These are phyloP conservation scores for Penicillium polonicum DNA, from an alignment of 2,329 filamentous ascomycete species.

Conservation along the genomic window DNA sequence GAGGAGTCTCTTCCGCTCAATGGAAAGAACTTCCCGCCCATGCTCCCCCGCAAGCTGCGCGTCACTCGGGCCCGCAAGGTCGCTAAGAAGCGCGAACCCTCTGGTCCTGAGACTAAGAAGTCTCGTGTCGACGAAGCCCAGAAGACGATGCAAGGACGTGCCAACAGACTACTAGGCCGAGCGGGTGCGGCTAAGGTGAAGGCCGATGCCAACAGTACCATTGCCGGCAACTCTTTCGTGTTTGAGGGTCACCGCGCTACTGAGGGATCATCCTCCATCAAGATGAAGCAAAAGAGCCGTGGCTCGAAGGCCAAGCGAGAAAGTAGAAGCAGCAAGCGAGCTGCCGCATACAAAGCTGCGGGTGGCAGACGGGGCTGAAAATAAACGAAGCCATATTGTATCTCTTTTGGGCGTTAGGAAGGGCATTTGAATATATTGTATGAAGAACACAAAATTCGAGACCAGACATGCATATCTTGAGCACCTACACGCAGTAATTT, in stretches of 20 bases:
- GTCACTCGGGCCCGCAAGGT: slow-evolving; percentile 81
- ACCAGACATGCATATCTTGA: neutral
- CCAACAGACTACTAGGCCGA: slow-evolving; percentile 38
- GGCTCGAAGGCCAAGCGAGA: slow-evolving; percentile 43
- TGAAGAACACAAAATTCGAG: slow-evolving; percentile 2
- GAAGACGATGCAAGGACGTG: slow-evolving; percentile 42
- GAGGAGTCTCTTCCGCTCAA: slow-evolving; percentile 86
- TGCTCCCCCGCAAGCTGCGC: slow-evolving; percentile 84
- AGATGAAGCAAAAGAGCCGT: slow-evolving; percentile 41
- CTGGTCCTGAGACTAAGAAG: slow-evolving; percentile 17
- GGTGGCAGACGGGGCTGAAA: slow-evolving; percentile 33
- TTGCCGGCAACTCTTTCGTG: slow-evolving; percentile 38
- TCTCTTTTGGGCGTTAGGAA: slow-evolving; percentile 22
- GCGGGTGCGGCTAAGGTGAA: slow-evolving; percentile 41
- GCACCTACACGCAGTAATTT: neutral
- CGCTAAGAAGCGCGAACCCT: slow-evolving; percentile 43
- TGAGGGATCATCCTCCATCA: slow-evolving; percentile 32
- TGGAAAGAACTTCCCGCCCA: slow-evolving; percentile 88
- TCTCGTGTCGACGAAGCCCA: slow-evolving; percentile 28
- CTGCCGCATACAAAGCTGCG: slow-evolving; percentile 43
- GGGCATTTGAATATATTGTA: slow-evolving; percentile 21
- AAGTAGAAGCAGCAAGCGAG: slow-evolving; percentile 43
- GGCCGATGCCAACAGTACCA: slow-evolving; percentile 26
- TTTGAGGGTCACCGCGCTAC: slow-evolving; percentile 49
- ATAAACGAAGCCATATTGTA: slow-evolving; percentile 13